A percentile compares a stretch with the other conserved stretches of the same genome.
Conservation (phyloP, 1,284 basidiomycete species). For the Takashimella tepidaria region DNA sequence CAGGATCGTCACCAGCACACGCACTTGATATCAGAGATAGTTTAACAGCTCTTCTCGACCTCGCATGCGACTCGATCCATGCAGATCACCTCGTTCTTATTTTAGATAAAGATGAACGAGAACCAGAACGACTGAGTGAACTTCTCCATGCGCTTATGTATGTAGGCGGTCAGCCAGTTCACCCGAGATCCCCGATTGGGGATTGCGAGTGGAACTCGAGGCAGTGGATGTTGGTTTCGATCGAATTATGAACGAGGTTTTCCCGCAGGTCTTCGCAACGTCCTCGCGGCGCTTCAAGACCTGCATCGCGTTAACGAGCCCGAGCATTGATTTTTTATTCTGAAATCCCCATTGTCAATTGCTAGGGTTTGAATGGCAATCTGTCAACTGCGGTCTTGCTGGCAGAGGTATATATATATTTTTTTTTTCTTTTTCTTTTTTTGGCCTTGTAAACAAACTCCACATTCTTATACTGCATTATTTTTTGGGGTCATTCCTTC, state of each 20-base stretch:
- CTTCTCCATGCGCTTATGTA: conserved; percentile 47
- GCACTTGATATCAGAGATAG: conserved; percentile 43
- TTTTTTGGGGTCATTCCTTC: not conserved
- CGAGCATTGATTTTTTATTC: not conserved
- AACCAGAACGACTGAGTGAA: conserved; percentile 36
- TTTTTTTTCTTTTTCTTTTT: not conserved
- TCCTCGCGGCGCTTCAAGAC: not conserved
- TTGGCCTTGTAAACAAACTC: not conserved
- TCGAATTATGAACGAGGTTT: conserved; percentile 34
- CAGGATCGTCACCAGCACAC: conserved; percentile 1
- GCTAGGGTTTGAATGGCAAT: not conserved
- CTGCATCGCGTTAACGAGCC: not conserved
- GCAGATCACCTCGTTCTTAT: conserved; percentile 39
- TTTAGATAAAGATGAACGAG: conserved; percentile 39
- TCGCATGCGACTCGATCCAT: conserved; percentile 41
- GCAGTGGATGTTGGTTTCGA: conserved; percentile 46
- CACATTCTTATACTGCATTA: too few relatives aligned
- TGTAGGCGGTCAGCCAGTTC: conserved; percentile 41
- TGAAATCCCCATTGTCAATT: not conserved
- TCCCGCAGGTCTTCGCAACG: not conserved
- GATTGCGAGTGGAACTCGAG: conserved; percentile 44
- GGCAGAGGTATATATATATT: conserved; percentile 1
- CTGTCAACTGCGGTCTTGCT: not conserved
- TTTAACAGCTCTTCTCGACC: conserved; percentile 44
- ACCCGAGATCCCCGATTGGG: conserved; percentile 32